phyloP scores from a whole-genome alignment of 352 stramenopile species.

The Detonula confervacea region DNA sequence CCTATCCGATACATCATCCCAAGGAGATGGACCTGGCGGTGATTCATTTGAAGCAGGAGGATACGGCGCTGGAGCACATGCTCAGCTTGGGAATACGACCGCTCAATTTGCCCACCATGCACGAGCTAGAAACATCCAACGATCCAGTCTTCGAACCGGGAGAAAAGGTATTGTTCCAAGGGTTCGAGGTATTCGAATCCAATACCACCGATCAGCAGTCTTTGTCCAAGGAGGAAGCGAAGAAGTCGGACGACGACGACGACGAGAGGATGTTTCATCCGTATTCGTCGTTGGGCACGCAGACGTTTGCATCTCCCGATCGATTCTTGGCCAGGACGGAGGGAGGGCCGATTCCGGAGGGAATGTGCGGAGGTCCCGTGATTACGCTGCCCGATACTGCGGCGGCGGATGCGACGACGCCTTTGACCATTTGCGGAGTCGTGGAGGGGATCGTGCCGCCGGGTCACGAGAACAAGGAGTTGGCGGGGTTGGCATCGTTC shows the following conservation, averaged over 20 bases:
- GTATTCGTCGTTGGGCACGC: conserved; percentile 61
- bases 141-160: conserved; percentile 74
- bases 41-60: conserved; percentile 81
- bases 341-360: conserved; percentile 69
- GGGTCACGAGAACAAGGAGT: conserved; percentile 64
- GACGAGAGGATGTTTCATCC: conserved; percentile 74
- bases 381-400: conserved; percentile 43
- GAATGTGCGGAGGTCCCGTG: conserved; percentile 76
- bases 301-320: conserved; percentile 70
- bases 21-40: conserved; percentile 74
- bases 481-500: conserved; percentile 76
- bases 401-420: conserved; percentile 15
- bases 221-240: conserved; percentile 16
- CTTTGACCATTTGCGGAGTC: conserved; percentile 60
- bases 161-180: conserved; percentile 77
- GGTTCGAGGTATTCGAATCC: conserved; percentile 62
- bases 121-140: conserved; percentile 42
- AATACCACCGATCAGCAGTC: conserved; percentile 53
- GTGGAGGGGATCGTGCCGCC: conserved; percentile 81
- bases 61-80: conserved; percentile 63
- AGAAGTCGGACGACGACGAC: conserved; percentile 36
- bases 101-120: conserved; percentile 57
- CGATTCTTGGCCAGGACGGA: conserved; percentile 75
- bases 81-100: conserved; percentile 68
- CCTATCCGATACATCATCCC: conserved; percentile 81